Evolutionary conservation across 208 protist species (phyloP), one percentile per base, ranked within the genome.

Genomic region (Crithidia sp.): DNA sequence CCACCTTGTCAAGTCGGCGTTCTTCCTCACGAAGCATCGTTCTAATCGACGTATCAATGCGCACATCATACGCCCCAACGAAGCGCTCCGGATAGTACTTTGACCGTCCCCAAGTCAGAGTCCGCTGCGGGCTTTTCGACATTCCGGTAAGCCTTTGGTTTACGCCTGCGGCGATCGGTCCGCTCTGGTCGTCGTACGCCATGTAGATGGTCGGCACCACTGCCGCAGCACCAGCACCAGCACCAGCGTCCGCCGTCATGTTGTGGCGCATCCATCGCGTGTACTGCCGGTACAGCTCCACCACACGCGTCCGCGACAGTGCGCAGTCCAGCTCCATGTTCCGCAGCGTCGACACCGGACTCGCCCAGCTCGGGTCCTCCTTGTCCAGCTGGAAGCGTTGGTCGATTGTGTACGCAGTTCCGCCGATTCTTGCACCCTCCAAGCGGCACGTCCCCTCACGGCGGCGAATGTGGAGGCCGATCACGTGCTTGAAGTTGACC

Each of bases 381-480:
- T 6, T 5, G 6, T 61, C 37, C 28, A 61, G 28, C 6, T 45
- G 57, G 14, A 61, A 61, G 39, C 57, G 57, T 28, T 7, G 28
- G n/a, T 61, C 57, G 8, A 61, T 41, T 4, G 57, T 4, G 37
- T 19, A 16, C 5, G 3, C n/a, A 9, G 57, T 41, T 9, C 57
- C 12, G 10, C 2, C 57, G 4, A 61, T 45, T 13, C 4, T 14
- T 8, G 45, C 5, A 5, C 9, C 39, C 39, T 45, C 57, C 54
- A 7, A 6, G 19, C 50, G 50, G 19, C 70, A 75, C 4, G 43
- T 57, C 12, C 10, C n/a, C 17, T 62, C 70, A 53, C 47, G 53
- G 36, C 53, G 61, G 7, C 61, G 49, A 0, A 75, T 49, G 61
- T 68, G 53, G 5, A 68, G 17, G 6, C 70, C 70, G 17, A 75